Conservation (phyloP, 2,329 filamentous ascomycete genomes). For the Canariomyces notabilis region DNA sequence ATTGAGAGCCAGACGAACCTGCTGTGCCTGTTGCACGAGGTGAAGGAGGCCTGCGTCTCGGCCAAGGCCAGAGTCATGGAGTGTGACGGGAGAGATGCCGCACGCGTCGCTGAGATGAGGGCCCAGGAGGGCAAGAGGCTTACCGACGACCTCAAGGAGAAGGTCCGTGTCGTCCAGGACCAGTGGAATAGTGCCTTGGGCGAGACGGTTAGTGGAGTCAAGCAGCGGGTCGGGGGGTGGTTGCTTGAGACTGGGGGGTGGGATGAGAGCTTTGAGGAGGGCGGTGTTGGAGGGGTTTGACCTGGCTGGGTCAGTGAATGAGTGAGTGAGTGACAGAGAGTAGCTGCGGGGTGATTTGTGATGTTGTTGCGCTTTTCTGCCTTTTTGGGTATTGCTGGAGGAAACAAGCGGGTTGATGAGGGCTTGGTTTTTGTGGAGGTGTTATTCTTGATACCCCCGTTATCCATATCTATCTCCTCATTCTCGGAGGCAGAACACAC, state of each 20-base stretch:
- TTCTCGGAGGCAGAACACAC: no score
- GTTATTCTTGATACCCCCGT: no score
- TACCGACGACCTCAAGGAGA: conserved; percentile 87
- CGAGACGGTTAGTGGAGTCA: conserved; percentile 65
- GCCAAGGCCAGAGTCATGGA: conserved; percentile 62
- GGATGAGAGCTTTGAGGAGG: conserved; percentile 69
- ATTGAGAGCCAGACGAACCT: conserved; percentile 93
- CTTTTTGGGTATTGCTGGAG: no score
- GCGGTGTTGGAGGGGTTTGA: conserved; percentile 45
- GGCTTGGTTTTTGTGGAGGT: no score
- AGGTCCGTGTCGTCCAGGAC: conserved; percentile 82
- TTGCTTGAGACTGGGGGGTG: conserved; percentile 76
- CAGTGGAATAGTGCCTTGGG: conserved; percentile 90
- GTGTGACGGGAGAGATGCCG: conserved; percentile 49
- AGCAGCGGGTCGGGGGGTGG: conserved; percentile 67
- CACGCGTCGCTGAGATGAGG: conserved; percentile 51
- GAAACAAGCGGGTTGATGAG: no score
- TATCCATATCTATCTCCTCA: no score
- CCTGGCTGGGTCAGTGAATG: no score
- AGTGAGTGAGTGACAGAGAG: no score
- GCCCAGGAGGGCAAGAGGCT: conserved; percentile 63
- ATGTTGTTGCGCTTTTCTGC: neutral
- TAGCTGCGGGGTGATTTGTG: conserved; percentile 1
- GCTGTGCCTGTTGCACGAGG: conserved; percentile 83
- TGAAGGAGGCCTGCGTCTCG: conserved; percentile 70